These are phyloP conservation scores for Arabis alpina DNA, from an alignment of 345 rosid genomes.

Conservation along the genomic window DNA sequence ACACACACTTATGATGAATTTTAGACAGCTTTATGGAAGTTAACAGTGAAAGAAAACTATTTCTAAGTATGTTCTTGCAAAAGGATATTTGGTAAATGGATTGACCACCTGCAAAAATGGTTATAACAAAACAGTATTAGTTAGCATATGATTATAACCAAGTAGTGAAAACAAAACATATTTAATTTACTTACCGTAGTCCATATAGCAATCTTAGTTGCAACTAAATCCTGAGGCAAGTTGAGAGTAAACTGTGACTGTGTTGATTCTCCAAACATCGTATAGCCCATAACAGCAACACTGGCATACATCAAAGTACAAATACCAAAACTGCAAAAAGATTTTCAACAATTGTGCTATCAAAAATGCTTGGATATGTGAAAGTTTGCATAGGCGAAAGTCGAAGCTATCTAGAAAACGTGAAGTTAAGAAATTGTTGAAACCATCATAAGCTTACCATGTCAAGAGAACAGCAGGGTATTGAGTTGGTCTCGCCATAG, in stretches of 20 bases:
- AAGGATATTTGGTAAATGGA: slow-evolving; percentile 96
- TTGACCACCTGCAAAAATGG: slow-evolving; percentile 73
- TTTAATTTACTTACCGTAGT: slow-evolving; percentile 64
- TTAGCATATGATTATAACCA: not conserved
- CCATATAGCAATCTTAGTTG: slow-evolving; percentile 97
- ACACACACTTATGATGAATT: not conserved
- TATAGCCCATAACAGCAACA: slow-evolving; percentile 86
- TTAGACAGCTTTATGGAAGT: not conserved
- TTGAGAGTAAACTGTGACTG: slow-evolving; percentile 88
- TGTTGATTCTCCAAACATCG: slow-evolving; percentile 84
- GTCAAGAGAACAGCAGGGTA: slow-evolving; percentile 71
- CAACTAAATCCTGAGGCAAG: slow-evolving; percentile 82
- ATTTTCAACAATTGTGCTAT: slow-evolving; percentile 4
- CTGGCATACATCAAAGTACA: slow-evolving; percentile 83
- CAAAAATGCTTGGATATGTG: not conserved
- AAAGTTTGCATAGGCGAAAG: too few species aligned
- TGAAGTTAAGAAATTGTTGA: not conserved
- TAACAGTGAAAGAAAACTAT: slow-evolving; percentile 16
- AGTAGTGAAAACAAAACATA: not conserved
- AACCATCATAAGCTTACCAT: slow-evolving; percentile 52
- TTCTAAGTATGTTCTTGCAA: slow-evolving; percentile 24
- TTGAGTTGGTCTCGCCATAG: slow-evolving; percentile 82
- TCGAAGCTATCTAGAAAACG: too few species aligned
- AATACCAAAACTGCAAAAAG: slow-evolving; percentile 59
- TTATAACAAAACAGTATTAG: not conserved